These are phyloP conservation scores for Lactifluus subvellereus DNA, from an alignment of 768 basidiomycete genomes.

Conservation along the genomic window DNA sequence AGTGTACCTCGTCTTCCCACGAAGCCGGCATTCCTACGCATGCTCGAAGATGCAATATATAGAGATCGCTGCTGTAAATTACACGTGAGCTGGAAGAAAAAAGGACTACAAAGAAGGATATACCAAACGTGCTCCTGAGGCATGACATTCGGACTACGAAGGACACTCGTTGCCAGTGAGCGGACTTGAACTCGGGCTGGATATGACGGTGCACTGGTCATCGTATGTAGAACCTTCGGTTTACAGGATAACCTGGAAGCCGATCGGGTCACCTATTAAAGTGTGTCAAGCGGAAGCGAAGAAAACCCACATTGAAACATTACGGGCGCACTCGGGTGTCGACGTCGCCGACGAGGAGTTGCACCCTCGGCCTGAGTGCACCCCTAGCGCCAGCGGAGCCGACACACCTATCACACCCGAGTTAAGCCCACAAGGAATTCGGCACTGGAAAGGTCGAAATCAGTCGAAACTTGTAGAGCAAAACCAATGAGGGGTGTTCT, in stretches of 20 bases:
- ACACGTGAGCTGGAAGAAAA: neutral
- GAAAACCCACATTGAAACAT: neutral
- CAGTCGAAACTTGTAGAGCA: neutral
- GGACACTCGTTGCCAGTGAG: neutral
- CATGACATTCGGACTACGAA: neutral
- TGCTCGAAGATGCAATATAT: neutral
- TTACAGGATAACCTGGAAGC: neutral
- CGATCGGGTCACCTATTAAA: neutral
- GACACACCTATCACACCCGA: neutral
- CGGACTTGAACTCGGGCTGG: neutral
- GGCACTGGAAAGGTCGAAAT: neutral
- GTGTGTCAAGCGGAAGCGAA: neutral
- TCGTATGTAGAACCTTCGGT: neutral
- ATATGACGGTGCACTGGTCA: neutral
- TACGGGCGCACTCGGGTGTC: neutral
- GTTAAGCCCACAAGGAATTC: neutral
- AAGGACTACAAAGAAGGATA: neutral
- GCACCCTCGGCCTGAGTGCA: conserved; percentile 10
- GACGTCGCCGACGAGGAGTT: neutral
- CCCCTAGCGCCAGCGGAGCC: neutral
- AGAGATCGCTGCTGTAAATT: neutral
- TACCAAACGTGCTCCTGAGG: neutral
- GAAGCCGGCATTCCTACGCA: neutral
- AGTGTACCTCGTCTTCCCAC: neutral
- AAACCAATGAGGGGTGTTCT: neutral